A percentile compares a stretch with the other conserved stretches of the same genome.
These are phyloP conservation scores for Xylaria acuta DNA, from an alignment of 495 filamentous ascomycete genomes.

Conservation along the genomic window DNA sequence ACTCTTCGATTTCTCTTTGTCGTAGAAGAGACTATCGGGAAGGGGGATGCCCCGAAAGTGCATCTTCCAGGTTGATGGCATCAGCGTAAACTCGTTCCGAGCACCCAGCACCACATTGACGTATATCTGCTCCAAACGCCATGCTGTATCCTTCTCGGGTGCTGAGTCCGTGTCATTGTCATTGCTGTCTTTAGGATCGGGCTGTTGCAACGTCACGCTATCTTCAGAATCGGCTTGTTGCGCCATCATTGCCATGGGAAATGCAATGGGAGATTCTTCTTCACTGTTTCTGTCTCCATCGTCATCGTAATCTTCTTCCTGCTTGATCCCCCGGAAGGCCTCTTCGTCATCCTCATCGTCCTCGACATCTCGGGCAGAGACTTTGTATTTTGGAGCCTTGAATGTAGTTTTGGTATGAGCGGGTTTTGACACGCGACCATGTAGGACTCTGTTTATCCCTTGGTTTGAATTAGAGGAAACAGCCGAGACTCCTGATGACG, in stretches of 20 bases:
- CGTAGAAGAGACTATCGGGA: slow-evolving; percentile 37
- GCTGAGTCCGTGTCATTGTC: background rate
- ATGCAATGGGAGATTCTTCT: background rate
- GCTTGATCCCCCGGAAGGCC: background rate
- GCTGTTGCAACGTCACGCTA: background rate
- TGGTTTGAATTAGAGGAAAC: background rate
- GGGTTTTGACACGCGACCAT: slow-evolving; percentile 21
- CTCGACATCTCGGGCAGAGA: background rate
- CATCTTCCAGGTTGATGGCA: slow-evolving; percentile 41
- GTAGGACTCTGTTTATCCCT: background rate
- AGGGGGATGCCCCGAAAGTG: slow-evolving; percentile 41
- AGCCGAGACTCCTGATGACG: background rate
- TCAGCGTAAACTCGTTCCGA: slow-evolving; percentile 36
- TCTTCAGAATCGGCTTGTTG: background rate
- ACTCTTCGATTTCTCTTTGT: slow-evolving; percentile 27
- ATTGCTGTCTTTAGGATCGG: background rate
- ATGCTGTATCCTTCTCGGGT: slow-evolving; percentile 25
- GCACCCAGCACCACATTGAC: slow-evolving; percentile 36
- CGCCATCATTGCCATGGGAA: slow-evolving; percentile 6
- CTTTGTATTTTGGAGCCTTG: background rate
- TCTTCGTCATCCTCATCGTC: background rate
- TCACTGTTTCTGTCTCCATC: background rate
- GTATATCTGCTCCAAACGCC: slow-evolving; percentile 37
- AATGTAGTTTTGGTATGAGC: background rate
- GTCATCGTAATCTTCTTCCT: background rate